phyloP scores from a whole-genome alignment of 1,284 basidiomycete genomes.

The Anthracocystis panici-leucophaei region DNA sequence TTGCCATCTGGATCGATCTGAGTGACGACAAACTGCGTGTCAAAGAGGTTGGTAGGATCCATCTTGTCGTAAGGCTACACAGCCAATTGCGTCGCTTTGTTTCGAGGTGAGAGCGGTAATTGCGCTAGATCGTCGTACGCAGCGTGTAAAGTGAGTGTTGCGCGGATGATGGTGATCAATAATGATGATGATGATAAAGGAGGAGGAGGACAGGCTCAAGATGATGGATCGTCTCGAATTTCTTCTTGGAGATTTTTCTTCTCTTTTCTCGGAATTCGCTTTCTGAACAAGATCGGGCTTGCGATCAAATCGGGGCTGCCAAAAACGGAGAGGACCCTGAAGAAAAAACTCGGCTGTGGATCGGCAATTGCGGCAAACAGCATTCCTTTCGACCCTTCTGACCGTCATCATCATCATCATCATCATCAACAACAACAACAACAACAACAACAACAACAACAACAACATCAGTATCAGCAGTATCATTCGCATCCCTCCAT shows the following conservation, averaged over 20 bases:
- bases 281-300: background rate
- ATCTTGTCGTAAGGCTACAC: slow-evolving; percentile 25
- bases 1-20: slow-evolving; percentile 77
- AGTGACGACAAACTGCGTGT: slow-evolving; percentile 66
- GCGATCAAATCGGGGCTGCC: background rate
- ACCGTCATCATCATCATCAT: slow-evolving; percentile 7
- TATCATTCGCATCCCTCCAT: background rate
- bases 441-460: background rate
- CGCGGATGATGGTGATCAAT: background rate
- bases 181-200: slow-evolving; percentile 2
- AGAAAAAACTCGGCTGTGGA: slow-evolving; percentile 6
- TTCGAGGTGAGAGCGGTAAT: background rate
- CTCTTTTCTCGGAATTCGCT: slow-evolving; percentile 27
- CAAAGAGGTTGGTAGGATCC: slow-evolving; percentile 67
- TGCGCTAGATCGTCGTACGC: no score
- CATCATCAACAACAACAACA: slow-evolving; percentile 1
- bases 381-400: background rate
- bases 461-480: background rate
- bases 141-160: background rate
- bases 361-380: slow-evolving; percentile 9
- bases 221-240: background rate
- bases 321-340: slow-evolving; percentile 9
- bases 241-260: slow-evolving; percentile 6
- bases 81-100: background rate
- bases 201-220: background rate